Percentiles rank a stretch among this genome's conserved stretches.
These are phyloP conservation scores for Hortaea werneckii DNA, from an alignment of 2,329 filamentous ascomycete genomes.

Conservation along the genomic window DNA sequence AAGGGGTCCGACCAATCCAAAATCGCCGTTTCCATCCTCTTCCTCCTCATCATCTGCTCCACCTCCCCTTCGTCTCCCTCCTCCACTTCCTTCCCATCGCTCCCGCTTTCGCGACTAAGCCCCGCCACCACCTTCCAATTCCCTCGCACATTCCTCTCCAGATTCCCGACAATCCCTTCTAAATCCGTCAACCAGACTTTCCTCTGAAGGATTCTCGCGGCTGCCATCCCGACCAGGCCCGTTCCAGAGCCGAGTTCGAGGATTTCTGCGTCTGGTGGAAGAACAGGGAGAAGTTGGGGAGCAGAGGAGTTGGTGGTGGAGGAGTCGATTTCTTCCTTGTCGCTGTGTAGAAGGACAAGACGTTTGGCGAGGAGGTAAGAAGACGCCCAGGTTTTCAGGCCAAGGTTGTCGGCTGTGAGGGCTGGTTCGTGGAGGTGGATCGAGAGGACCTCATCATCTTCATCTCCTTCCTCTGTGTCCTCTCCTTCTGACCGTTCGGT, in stretches of 20 bases:
- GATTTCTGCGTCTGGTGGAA: slow-evolving; percentile 19
- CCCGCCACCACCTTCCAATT: slow-evolving; percentile 50
- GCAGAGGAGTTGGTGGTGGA: not conserved
- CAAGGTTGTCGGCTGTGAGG: slow-evolving; percentile 76
- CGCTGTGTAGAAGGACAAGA: slow-evolving; percentile 35
- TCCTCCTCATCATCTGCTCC: no score
- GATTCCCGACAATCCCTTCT: slow-evolving; percentile 70
- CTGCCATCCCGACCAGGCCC: slow-evolving; percentile 78
- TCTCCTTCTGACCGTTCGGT: not conserved
- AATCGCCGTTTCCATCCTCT: slow-evolving; percentile 43
- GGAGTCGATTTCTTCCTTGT: no score
- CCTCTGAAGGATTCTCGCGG: slow-evolving; percentile 59
- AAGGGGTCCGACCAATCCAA: slow-evolving; percentile 62
- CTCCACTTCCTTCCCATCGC: slow-evolving; percentile 51
- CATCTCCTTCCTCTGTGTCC: not conserved
- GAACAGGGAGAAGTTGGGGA: not conserved
- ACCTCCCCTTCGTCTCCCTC: slow-evolving; percentile 45
- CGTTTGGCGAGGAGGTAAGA: slow-evolving; percentile 75
- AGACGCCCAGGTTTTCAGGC: slow-evolving; percentile 91
- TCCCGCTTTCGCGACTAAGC: slow-evolving; percentile 23
- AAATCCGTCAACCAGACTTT: slow-evolving; percentile 72
- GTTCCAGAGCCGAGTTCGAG: slow-evolving; percentile 86
- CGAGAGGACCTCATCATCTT: slow-evolving; percentile 37
- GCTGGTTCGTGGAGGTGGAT: slow-evolving; percentile 76
- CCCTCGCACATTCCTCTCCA: slow-evolving; percentile 58